Evolutionary conservation across 257 asterid species (phyloP), one percentile per base, ranked within the genome.

Genomic region (Haberlea rhodopensis): DNA sequence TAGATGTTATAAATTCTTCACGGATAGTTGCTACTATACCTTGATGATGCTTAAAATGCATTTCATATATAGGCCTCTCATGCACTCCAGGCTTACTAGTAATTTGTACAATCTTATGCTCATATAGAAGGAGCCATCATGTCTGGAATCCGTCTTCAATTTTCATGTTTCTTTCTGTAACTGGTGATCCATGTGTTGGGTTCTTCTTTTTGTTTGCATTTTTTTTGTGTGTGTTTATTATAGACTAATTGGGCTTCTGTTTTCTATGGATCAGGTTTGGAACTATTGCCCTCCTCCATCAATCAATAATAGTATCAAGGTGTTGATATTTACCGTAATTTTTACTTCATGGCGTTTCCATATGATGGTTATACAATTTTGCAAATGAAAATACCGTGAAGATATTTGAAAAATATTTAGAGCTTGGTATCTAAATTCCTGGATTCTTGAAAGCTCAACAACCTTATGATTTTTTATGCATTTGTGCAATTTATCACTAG

Each of bases 241-340:
- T n/a, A n/a, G n/a, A n/a, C 28, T n/a, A n/a, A n/a, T n/a, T n/a
- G n/a, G n/a, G 22, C 65, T 15, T 58, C 71, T 57, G 28, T 49
- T 58, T 63, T 72, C 53, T 56, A 70, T 74, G 72, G 54, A 56
- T 67, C 87, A 92, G 99, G 99, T 92, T 24, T 80, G 90, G 75
- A 92, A 92, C 76, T 84, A 76, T 65, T 75, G 78, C 71, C 94
- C 92, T 37, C 77, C 82, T 45, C 95, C 97, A 23, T 23, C 95
- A 57, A 84, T 92, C 77, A 92, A 92, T 83, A 90, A 85, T 67
- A 92, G 99, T 77, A 92, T 92, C 75, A 92, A 92, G 99, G 99
- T 92, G 81, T 46, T 60, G 19, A 54, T 56, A 19, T 53, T 59
- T 63, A 52, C 40, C 63, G 53, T 58, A 57, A 60, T 53, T 68